These are phyloP conservation scores for Solanum hybrid DNA, from an alignment of 305 asterid genomes.

Conservation along the genomic window DNA sequence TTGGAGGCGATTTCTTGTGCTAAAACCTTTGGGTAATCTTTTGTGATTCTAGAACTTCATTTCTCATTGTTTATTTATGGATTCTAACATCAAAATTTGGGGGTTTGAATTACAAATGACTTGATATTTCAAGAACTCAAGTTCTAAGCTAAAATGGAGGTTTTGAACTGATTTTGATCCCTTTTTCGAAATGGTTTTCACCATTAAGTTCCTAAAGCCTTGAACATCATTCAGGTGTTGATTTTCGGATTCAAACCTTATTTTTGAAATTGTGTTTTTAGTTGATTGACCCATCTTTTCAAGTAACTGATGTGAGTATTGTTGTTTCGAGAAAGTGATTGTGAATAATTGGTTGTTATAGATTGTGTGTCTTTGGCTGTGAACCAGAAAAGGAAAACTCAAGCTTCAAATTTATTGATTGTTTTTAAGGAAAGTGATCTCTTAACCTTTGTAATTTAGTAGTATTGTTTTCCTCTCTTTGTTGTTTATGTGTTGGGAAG, in stretches of 20 bases:
- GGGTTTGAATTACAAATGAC: background rate
- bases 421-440: background rate
- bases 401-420: too few species aligned
- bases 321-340: background rate
- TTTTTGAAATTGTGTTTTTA: background rate
- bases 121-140: background rate
- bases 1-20: background rate
- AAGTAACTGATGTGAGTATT: background rate
- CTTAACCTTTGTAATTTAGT: background rate
- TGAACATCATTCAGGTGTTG: background rate
- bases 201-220: background rate
- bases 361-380: background rate
- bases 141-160: background rate
- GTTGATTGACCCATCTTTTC: background rate
- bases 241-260: too few species aligned
- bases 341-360: background rate
- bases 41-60: background rate
- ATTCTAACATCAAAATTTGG: background rate
- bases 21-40: background rate
- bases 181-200: background rate
- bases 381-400: background rate
- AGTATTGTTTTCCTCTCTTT: background rate
- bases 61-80: background rate
- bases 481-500: background rate
- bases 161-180: background rate